Base-by-base conservation (phyloP, 179 eudicot genomes). In the Actinidia arguta region DNA sequence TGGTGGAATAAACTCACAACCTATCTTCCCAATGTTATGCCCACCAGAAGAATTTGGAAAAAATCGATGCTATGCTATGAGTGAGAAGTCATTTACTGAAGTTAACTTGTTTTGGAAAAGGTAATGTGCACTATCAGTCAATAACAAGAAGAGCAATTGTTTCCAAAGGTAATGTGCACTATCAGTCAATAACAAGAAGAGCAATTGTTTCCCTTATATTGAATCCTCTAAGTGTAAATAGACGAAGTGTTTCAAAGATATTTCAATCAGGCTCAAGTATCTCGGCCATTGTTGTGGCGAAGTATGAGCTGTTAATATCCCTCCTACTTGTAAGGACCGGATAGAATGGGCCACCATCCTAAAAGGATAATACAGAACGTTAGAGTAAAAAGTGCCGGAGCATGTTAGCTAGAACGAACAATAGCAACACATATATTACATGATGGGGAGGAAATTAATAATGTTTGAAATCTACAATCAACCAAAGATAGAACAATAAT, bases 291-390 rank as follows among this genome's bases (percentile, higher is more conserved):
- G 89, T 90, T 13, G 48, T 82, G 73, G 78, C 83, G 54, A 54
- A 59, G 55, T 83, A 83, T 1, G 92, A 90, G 2, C 18, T 61
- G 44, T 44, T 83, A 81, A 88, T 86, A 79, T 90, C 92, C 68
- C 50, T 83, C 78, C 90, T 82, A 59, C 92, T 89, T 24, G 88
- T 90, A 13, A 86, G 78, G 63, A 90, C 63, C n/a, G 92, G 89
- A 54, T 84, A 90, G 79, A 67, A 88, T 24, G 89, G 90, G 6
- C 89, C 90, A 55, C 90, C 90, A 73, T 83, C 71, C 92, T 90
- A 81, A 31, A 31, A 31, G 36, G 36, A 31, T 31, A 31, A 31
- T 31, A 31, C 36, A 31, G 36, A 31, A 31, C 36, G 2, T 31
- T 31, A 31, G 36, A 31, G 36, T 31, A 31, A 31, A 31, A 31